Base-by-base conservation (phyloP, 768 basidiomycete genomes). In the Sarcomyxa edulis region DNA sequence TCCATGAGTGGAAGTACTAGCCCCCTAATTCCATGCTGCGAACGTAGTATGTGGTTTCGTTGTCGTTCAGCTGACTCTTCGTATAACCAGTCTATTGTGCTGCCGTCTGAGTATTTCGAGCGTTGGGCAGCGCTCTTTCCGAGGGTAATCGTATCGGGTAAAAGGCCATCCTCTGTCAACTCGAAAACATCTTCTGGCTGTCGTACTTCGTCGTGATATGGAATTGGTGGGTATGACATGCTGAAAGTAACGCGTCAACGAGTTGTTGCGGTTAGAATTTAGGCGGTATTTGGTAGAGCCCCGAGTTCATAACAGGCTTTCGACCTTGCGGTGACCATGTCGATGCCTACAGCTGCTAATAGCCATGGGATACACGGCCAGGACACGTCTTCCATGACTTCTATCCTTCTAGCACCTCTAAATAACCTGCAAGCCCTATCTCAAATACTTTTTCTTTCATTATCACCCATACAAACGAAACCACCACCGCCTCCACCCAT, bases 51-150 rank as follows among this genome's bases (percentile, higher is more conserved):
- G 46, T 76, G 70, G 40, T 65, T 68, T 43, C 77, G 65, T 46
- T 76, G 71, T 34, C 81, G 74, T 57, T 83, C 81, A 2, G 68
- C 60, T 11, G 72, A 69, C 44, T 81, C 78, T 60, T 83, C 81
- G 32, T 73, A 74, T 36, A 78, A 64, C 80, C 81, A 83, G 60
- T 84, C 78, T 40, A 84, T 81, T 1, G 76, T 75, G 48, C 66
- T 68, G 22, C 79, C 78, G 32, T 84, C 80, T 40, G 64, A 54
- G 49, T 84, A 81, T 46, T 60, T 65, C 32, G 60, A 51, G 26
- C 50, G 52, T 39, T 61, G n/a, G n/a, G n/a, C n/a, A n/a, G n/a
- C n/a, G n/a, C n/a, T n/a, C n/a, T n/a, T 58, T 14, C 50, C 48
- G 12, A 47, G 31, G 6, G 9, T 12, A 16, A 19, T 48, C 14